Base-by-base conservation (phyloP, 495 filamentous ascomycete species). In the Viridothelium virens region DNA sequence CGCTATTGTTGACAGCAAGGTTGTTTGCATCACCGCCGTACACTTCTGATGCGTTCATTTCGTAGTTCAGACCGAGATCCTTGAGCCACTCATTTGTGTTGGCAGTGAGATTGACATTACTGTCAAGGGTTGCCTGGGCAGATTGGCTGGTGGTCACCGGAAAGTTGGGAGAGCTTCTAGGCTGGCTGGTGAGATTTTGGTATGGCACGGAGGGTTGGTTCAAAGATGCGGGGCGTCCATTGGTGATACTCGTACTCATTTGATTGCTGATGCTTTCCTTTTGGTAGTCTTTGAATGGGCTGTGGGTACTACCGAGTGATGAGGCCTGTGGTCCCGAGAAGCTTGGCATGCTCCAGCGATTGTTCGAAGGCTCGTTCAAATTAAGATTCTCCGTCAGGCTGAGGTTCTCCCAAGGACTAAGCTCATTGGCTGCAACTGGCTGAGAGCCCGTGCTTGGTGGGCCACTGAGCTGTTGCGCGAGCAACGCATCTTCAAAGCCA, bases 331-430 rank as follows among this genome's bases (percentile, higher is more conserved):
- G 14, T 9, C 53, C 53, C 6, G 53, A 9, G 31, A 59, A 59
- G 31, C 53, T 59, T 59, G 53, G 53, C 53, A 59, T 59, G 53
- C 53, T 59, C 53, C 53, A 59, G 53, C 53, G 53, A 36, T 59
- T 59, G 31, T 59, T 59, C 18, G 36, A 6, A 34, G 53, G 53
- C 14, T 59, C 53, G 36, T 59, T 59, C 5, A 36, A 9, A 10
- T 59, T 33, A 4, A 59, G 14, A 36, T 59, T 59, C 31, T 59
- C 53, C n/a, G 25, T 59, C 31, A 59, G 31, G 18, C 36, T 59
- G 1, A 59, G n/a, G 36, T 59, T 59, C 7, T 59, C 53, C 53
- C 53, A 59, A 36, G 53, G 5, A 34, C 14, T 59, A 3, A 59
- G 7, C 5, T 59, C 53, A 7, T 18, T 14, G 10, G 53, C 5